Percentiles rank a stretch among this genome's conserved stretches.
Evolutionary conservation across 176 grass and related monocot species (phyloP).

Genomic region (Zoysia pacifica): DNA sequence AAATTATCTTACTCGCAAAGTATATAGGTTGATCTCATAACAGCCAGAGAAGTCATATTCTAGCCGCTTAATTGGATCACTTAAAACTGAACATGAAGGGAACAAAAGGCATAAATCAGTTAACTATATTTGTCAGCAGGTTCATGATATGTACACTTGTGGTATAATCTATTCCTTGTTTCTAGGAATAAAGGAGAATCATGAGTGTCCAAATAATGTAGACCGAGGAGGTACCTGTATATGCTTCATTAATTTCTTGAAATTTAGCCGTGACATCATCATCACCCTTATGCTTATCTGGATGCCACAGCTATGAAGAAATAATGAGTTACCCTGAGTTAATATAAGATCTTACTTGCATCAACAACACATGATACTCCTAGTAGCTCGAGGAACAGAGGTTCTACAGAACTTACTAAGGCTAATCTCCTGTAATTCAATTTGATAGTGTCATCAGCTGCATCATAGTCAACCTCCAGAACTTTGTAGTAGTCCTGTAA

Average conservation of each 20-base stretch:
- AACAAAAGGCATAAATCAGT: background rate
- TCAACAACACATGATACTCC: background rate
- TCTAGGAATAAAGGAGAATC: background rate
- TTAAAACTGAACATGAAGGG: slow-evolving; percentile 53
- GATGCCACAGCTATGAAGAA: slow-evolving; percentile 67
- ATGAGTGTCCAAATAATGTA: slow-evolving; percentile 8
- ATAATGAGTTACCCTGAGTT: slow-evolving; percentile 4
- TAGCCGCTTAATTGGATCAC: slow-evolving; percentile 62
- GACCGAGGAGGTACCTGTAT: slow-evolving; percentile 45
- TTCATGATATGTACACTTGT: background rate
- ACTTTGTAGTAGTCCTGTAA: slow-evolving; percentile 77
- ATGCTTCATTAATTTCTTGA: slow-evolving; percentile 83
- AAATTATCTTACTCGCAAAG: slow-evolving; percentile 52
- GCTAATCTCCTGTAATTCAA: slow-evolving; percentile 73
- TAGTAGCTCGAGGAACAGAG: background rate
- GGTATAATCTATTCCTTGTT: background rate
- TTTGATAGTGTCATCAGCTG: slow-evolving; percentile 74
- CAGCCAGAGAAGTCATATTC: slow-evolving; percentile 69
- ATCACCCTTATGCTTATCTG: slow-evolving; percentile 71
- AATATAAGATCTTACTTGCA: background rate
- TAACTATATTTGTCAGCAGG: background rate
- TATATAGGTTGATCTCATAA: slow-evolving; percentile 67
- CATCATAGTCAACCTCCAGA: slow-evolving; percentile 75
- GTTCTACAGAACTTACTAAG: slow-evolving; percentile 42
- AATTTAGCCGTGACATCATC: slow-evolving; percentile 72